Percentiles rank a stretch among this genome's conserved stretches.
Evolutionary conservation across 768 basidiomycete genomes (phyloP).

Genomic region (Gymnopilus dilepis): DNA sequence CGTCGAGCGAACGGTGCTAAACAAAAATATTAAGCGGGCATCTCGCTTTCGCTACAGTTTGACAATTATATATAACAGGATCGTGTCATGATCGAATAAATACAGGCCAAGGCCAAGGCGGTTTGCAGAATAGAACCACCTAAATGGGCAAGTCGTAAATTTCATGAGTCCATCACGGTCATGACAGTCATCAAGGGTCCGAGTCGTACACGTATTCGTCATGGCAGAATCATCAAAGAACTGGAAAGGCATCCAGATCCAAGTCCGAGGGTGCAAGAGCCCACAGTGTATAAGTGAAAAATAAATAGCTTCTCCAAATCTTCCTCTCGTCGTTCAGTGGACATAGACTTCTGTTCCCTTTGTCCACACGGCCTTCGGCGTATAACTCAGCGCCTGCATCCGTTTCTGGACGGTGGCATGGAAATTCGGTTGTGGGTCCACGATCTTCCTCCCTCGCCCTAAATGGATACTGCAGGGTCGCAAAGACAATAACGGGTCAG

Average conservation of each 20-base stretch:
- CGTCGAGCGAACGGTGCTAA: background rate
- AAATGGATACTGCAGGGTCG: slow-evolving; percentile 49
- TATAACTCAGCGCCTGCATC: slow-evolving; percentile 59
- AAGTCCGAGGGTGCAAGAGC: background rate
- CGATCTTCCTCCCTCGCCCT: slow-evolving; percentile 61
- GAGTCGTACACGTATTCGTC: too few species aligned
- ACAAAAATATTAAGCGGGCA: background rate
- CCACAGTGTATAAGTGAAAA: background rate
- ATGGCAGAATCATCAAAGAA: background rate
- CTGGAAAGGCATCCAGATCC: background rate
- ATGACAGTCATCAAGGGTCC: slow-evolving; percentile 6
- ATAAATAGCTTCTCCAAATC: background rate
- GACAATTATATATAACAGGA: background rate
- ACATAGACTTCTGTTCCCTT: slow-evolving; percentile 54
- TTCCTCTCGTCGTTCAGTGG: slow-evolving; percentile 20
- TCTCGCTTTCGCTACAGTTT: background rate
- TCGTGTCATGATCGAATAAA: background rate
- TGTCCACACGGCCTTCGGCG: slow-evolving; percentile 59
- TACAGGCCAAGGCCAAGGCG: background rate
- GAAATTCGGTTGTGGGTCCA: slow-evolving; percentile 53
- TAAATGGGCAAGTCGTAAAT: background rate
- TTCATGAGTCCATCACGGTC: background rate
- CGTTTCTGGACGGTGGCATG: slow-evolving; percentile 68
- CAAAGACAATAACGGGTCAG: background rate
- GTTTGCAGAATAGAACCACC: background rate